Percentiles rank a stretch among this genome's conserved stretches.
These are phyloP conservation scores for Elsinoe fawcettii DNA, from an alignment of 2,329 filamentous ascomycete species.

Conservation along the genomic window DNA sequence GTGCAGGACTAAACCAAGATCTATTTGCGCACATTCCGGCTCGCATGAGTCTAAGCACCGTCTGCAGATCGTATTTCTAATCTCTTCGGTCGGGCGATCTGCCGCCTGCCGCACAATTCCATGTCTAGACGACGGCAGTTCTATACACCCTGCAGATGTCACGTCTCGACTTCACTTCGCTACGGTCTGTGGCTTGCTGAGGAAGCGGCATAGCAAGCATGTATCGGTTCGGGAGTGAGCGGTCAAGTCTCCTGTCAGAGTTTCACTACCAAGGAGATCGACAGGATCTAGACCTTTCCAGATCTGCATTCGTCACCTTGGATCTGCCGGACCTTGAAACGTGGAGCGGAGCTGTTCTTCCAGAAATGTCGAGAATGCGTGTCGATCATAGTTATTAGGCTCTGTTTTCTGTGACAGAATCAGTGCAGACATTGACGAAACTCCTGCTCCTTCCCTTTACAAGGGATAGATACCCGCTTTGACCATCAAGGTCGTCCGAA, in stretches of 20 bases:
- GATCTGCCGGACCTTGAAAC: constrained; percentile 10
- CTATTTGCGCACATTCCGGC: not conserved
- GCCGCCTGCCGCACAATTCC: not conserved
- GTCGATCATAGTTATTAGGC: not conserved
- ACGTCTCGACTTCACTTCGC: not conserved
- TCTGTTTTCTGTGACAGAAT: not conserved
- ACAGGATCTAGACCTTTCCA: not conserved
- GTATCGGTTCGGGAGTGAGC: not conserved
- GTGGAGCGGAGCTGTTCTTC: not conserved
- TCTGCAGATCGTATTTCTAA: constrained; percentile 4
- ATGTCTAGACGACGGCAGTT: not conserved
- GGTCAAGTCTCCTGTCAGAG: not conserved
- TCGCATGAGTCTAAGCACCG: not conserved
- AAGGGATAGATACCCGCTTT: not conserved
- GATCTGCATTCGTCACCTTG: constrained; percentile 4
- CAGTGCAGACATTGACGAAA: not conserved
- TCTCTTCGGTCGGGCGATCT: constrained; percentile 6
- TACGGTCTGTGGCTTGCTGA: not conserved
- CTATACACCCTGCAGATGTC: not conserved
- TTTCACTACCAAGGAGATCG: not conserved
- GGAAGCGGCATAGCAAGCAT: not conserved
- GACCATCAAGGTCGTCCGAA: not conserved
- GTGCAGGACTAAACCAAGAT: not conserved
- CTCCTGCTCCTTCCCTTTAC: not conserved
- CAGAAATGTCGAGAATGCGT: not conserved